Conservation (phyloP, 176 grass and related monocot genomes). For the Avena eriantha region DNA sequence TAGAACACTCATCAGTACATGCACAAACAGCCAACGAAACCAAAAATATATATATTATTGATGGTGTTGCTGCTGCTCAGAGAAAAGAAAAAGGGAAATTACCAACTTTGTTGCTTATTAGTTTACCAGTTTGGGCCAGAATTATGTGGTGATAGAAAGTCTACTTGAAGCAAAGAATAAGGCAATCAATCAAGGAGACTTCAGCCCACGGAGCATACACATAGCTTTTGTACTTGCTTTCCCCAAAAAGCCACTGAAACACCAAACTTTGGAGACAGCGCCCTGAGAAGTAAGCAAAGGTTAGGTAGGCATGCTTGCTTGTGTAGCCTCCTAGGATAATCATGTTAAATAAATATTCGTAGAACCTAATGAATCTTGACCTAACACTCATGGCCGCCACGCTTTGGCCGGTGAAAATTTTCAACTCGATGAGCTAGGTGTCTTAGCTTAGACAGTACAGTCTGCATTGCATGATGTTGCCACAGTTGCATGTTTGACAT, state of each 20-base stretch:
- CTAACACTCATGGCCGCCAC: constrained; percentile 44
- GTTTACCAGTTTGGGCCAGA: constrained; percentile 39
- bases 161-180: constrained; percentile 47
- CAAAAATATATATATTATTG: not conserved
- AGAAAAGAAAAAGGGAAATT: not conserved
- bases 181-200: constrained; percentile 49
- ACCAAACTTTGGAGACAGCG: constrained; percentile 81
- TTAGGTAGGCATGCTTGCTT: constrained; percentile 64
- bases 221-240: constrained; percentile 49
- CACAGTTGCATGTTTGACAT: constrained; percentile 39
- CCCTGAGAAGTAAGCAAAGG: constrained; percentile 75
- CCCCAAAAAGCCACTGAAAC: constrained; percentile 50
- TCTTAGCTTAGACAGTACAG: constrained; percentile 50
- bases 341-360: constrained; percentile 51
- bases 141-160: constrained; percentile 33
- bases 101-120: not conserved
- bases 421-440: constrained; percentile 41
- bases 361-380: constrained; percentile 66
- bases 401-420: constrained; percentile 41
- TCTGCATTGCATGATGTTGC: constrained; percentile 45
- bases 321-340: constrained; percentile 40
- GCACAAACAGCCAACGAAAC: not conserved
- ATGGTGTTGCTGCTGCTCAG: not conserved
- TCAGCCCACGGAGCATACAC: constrained; percentile 42
- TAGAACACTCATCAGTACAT: not conserved